phyloP scores from a whole-genome alignment of 768 basidiomycete genomes.

The Lactarius quietus region DNA sequence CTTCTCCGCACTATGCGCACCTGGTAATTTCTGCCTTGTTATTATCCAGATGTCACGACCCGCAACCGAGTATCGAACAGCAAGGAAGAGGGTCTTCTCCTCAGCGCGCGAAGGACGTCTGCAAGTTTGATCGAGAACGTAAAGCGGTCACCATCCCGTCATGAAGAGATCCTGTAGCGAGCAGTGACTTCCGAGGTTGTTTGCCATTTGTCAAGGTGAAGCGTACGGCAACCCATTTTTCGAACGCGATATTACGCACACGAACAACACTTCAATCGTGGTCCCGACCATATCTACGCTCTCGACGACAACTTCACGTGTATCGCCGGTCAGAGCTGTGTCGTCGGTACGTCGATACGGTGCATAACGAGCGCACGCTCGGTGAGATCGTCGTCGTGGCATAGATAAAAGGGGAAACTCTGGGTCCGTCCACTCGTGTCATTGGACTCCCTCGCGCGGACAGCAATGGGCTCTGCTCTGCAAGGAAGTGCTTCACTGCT shows the following conservation, averaged over 20 bases:
- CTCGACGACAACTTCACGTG: constrained; percentile 53
- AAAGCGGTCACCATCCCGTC: constrained; percentile 60
- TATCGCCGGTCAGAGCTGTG: constrained; percentile 30
- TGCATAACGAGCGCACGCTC: constrained; percentile 50
- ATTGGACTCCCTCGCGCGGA: constrained; percentile 92
- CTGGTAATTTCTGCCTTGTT: constrained; percentile 77
- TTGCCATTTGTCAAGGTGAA: constrained; percentile 96
- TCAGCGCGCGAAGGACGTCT: constrained; percentile 76
- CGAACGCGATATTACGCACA: constrained; percentile 82
- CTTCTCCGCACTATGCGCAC: constrained; percentile 55
- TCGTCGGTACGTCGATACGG: constrained; percentile 62
- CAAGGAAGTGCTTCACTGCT: constrained; percentile 94
- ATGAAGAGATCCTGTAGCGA: constrained; percentile 50
- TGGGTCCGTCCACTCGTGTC: constrained; percentile 76
- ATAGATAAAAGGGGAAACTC: constrained; percentile 71
- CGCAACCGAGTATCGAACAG: constrained; percentile 64
- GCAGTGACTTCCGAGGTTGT: constrained; percentile 92
- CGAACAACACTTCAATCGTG: constrained; percentile 63
- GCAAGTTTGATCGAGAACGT: constrained; percentile 70
- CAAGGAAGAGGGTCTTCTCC: constrained; percentile 78
- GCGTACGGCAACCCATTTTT: constrained; percentile 82
- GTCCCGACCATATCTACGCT: constrained; percentile 47
- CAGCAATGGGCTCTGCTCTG: constrained; percentile 92
- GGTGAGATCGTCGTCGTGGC: constrained; percentile 34
- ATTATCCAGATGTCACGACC: constrained; percentile 89